Conservation (phyloP, 2,329 filamentous ascomycete species). For the Cladosporium sp. region DNA sequence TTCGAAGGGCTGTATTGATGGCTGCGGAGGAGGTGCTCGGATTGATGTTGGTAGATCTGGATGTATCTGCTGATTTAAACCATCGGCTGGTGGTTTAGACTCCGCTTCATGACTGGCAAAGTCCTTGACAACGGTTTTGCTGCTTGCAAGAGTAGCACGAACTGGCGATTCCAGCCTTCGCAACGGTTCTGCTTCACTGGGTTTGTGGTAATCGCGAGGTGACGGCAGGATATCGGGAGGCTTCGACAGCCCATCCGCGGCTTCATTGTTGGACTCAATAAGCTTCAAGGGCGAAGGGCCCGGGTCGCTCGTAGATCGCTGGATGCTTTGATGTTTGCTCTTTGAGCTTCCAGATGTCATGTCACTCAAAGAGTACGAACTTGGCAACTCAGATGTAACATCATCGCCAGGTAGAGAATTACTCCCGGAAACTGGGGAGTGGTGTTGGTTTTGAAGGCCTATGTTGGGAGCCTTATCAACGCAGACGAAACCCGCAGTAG, state of each 20-base stretch:
- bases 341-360: conserved; percentile 19
- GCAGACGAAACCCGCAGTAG: background rate
- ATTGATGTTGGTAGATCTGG: conserved; percentile 16
- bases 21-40: conserved; percentile 21
- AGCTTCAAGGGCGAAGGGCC: conserved; percentile 12
- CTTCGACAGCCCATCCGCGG: too few species aligned
- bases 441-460: background rate
- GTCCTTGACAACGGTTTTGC: conserved; percentile 1
- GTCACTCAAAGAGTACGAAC: conserved; percentile 32
- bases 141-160: too few species aligned
- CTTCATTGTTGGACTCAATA: too few species aligned
- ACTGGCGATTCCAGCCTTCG: too few species aligned
- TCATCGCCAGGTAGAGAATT: conserved; percentile 6
- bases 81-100: background rate
- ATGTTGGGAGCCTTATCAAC: background rate
- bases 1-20: conserved; percentile 19
- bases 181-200: too few species aligned
- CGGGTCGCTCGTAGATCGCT: conserved; percentile 23
- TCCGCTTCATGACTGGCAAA: background rate
- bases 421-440: background rate
- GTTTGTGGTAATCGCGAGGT: too few species aligned
- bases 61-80: background rate
- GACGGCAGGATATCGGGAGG: background rate
- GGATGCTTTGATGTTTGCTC: conserved; percentile 13
- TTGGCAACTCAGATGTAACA: conserved; percentile 31